Percentiles rank a stretch among this genome's conserved stretches.
Evolutionary conservation across 2,329 filamentous ascomycete genomes (phyloP).

Genomic region (Pseudogymnoascus sp.): DNA sequence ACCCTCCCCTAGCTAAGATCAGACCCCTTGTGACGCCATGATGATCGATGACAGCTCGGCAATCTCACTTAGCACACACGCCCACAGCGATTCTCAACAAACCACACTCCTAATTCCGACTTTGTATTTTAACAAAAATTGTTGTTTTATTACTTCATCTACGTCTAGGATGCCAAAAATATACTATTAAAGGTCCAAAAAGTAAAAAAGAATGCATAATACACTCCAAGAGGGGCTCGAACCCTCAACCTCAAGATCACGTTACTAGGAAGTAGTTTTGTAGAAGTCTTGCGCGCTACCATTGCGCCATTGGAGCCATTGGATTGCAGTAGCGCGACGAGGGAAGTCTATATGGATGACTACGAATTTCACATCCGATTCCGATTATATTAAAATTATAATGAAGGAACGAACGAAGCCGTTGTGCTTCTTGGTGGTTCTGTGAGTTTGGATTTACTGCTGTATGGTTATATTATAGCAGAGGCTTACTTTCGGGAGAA

Average conservation of each 20-base stretch:
- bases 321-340: background rate
- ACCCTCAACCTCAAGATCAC: conserved; percentile 6
- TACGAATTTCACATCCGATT: too few relatives aligned
- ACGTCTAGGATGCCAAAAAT: background rate
- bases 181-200: background rate
- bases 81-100: background rate
- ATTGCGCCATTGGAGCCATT: conserved; percentile 4
- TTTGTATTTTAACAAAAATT: background rate
- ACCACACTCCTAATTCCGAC: background rate
- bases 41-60: background rate
- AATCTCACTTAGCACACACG: background rate
- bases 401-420: too few relatives aligned
- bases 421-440: too few relatives aligned
- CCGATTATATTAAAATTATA: too few relatives aligned
- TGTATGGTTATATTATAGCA: too few relatives aligned
- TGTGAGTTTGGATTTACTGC: too few relatives aligned
- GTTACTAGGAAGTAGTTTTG: background rate
- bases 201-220: background rate
- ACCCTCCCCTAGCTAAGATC: background rate
- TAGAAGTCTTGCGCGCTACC: conserved; percentile 7
- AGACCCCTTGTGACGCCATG: background rate
- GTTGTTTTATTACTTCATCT: background rate
- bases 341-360: background rate
- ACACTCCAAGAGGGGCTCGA: conserved; percentile 5
- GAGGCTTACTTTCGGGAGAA: too few relatives aligned